A percentile compares a stretch with the other conserved stretches of the same genome.
Evolutionary conservation across 1,284 basidiomycete species (phyloP).

Genomic region (Vanrija pseudolonga): DNA sequence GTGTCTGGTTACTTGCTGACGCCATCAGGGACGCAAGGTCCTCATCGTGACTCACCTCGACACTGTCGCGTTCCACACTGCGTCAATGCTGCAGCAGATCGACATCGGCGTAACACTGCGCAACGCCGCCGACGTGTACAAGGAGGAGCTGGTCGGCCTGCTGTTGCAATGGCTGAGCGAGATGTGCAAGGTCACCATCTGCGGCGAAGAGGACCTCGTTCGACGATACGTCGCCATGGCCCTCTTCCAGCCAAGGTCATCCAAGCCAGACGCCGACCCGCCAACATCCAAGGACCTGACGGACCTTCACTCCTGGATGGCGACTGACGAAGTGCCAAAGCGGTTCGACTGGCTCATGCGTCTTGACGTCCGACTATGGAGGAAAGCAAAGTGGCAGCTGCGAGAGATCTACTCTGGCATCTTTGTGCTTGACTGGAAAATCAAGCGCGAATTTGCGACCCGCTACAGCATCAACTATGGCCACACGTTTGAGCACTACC

Average conservation of each 20-base stretch:
- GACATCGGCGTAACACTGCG: conserved; percentile 89
- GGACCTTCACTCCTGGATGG: conserved; percentile 3
- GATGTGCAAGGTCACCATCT: conserved; percentile 60
- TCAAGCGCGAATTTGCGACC: conserved; percentile 54
- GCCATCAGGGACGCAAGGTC: conserved; percentile 68
- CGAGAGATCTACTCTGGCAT: conserved; percentile 38
- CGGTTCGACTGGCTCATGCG: conserved; percentile 45
- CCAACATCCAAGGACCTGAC: conserved; percentile 6
- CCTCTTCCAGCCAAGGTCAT: conserved; percentile 17
- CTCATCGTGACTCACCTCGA: conserved; percentile 72
- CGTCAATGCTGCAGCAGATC: conserved; percentile 76
- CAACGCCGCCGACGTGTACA: conserved; percentile 80
- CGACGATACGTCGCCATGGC: conserved; percentile 52
- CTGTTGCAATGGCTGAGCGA: conserved; percentile 84
- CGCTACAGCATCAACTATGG: conserved; percentile 82
- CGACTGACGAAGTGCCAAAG: not conserved
- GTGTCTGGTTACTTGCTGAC: not conserved
- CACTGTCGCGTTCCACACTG: conserved; percentile 68
- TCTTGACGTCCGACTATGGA: conserved; percentile 44
- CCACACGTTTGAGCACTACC: conserved; percentile 81
- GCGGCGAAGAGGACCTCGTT: conserved; percentile 61
- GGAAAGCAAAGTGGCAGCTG: conserved; percentile 40
- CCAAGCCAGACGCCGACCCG: too few relatives aligned
- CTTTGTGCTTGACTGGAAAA: conserved; percentile 27
- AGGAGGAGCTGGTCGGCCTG: conserved; percentile 77